Percentiles rank a stretch among this genome's conserved stretches.
phyloP scores from a whole-genome alignment of 306 rosid genomes.

The Biancaea sappan region DNA sequence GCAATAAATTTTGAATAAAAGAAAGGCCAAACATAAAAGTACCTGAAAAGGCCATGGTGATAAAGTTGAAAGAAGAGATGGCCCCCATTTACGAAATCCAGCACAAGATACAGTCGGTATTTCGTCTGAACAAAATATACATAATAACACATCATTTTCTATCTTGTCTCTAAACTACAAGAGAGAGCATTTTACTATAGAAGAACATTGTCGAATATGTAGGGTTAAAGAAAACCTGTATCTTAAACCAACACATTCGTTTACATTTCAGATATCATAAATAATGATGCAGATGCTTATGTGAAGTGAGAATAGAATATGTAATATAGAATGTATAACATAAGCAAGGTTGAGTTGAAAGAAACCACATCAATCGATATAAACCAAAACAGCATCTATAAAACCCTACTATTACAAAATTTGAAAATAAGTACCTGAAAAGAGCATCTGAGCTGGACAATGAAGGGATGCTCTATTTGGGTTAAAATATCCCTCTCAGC shows the following conservation, averaged over 20 bases:
- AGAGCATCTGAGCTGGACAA: constrained; percentile 94
- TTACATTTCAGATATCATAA: neutral
- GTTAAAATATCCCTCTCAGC: constrained; percentile 96
- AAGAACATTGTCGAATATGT: constrained; percentile 5
- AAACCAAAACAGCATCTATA: constrained; percentile 9
- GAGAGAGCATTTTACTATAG: constrained; percentile 10
- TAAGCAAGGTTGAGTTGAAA: neutral
- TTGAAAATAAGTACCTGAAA: constrained; percentile 68
- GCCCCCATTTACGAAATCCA: constrained; percentile 95
- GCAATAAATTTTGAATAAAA: constrained; percentile 11
- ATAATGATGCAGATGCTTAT: neutral
- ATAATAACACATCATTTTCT: constrained; percentile 2
- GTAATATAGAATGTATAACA: neutral
- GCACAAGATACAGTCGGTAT: constrained; percentile 89
- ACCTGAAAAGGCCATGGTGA: constrained; percentile 96
- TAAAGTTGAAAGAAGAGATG: constrained; percentile 98
- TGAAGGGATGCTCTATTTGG: constrained; percentile 77
- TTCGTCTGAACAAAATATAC: constrained; percentile 65
- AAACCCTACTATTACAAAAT: constrained; percentile 2
- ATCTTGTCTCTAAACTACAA: constrained; percentile 11
- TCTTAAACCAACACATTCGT: neutral
- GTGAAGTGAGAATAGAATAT: neutral
- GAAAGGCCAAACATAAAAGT: constrained; percentile 18
- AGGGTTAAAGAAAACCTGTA: neutral
- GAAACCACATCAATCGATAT: neutral